phyloP scores from a whole-genome alignment of 2,329 filamentous ascomycete genomes.

The Akanthomyces muscarius region DNA sequence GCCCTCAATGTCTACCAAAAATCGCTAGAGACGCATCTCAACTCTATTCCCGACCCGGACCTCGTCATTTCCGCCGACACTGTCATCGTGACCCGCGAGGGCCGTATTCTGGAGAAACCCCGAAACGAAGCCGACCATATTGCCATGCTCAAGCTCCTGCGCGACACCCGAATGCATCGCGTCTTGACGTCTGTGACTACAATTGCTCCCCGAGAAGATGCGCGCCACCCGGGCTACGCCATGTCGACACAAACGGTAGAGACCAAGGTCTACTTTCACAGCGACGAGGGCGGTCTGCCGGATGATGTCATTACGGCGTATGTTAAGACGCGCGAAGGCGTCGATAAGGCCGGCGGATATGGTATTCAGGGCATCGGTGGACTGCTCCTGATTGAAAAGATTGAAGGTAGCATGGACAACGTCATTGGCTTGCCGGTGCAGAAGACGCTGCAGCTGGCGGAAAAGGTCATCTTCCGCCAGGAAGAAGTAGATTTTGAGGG shows the following conservation, averaged over 20 bases:
- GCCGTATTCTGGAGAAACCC: slow-evolving; percentile 87
- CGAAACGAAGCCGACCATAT: slow-evolving; percentile 75
- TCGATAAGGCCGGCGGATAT: slow-evolving; percentile 94
- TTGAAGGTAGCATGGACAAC: slow-evolving; percentile 90
- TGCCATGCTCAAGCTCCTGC: slow-evolving; percentile 74
- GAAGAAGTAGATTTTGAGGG: slow-evolving; percentile 56
- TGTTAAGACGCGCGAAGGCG: slow-evolving; percentile 82
- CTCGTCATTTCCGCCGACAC: slow-evolving; percentile 91
- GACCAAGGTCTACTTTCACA: slow-evolving; percentile 84
- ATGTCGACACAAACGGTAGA: slow-evolving; percentile 81
- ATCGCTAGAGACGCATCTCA: slow-evolving; percentile 40
- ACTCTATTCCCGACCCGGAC: slow-evolving; percentile 62
- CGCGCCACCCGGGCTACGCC: slow-evolving; percentile 79
- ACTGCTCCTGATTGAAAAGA: slow-evolving; percentile 79
- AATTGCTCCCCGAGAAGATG: slow-evolving; percentile 78
- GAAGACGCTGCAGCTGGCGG: slow-evolving; percentile 73
- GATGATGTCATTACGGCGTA: slow-evolving; percentile 82
- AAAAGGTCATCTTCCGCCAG: slow-evolving; percentile 78
- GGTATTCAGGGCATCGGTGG: slow-evolving; percentile 86
- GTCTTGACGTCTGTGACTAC: slow-evolving; percentile 82
- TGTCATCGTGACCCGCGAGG: slow-evolving; percentile 71
- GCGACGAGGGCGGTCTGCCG: slow-evolving; percentile 50
- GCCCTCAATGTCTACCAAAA: slow-evolving; percentile 65
- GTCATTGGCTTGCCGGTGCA: slow-evolving; percentile 87
- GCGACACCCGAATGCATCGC: slow-evolving; percentile 73